A percentile compares a stretch with the other conserved stretches of the same genome.
These are phyloP conservation scores for Ascoidea rubescens DNA, from an alignment of 805 yeast genomes.

Conservation along the genomic window DNA sequence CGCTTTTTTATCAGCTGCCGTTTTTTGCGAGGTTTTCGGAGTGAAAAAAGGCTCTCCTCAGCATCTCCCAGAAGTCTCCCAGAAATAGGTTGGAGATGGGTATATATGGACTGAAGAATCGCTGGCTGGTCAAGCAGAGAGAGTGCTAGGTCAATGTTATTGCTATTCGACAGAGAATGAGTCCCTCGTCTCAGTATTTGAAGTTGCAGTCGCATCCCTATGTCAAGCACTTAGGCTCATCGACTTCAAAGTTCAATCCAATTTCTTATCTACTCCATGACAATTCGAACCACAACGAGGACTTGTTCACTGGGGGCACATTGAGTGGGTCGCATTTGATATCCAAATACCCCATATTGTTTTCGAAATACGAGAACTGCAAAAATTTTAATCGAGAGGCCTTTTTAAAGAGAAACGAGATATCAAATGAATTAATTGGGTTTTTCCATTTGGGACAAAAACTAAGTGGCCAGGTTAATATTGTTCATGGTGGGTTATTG, in stretches of 20 bases:
- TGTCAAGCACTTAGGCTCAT: too few species aligned
- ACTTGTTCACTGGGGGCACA: constrained; percentile 3
- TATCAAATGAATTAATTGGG: constrained; percentile 35
- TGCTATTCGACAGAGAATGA: too few species aligned
- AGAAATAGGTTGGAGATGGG: too few species aligned
- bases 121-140: too few species aligned
- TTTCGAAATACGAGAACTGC: not conserved
- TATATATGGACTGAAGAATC: too few species aligned
- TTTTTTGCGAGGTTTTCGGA: too few species aligned
- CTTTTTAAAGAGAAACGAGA: not conserved
- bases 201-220: too few species aligned
- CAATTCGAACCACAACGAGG: not conserved
- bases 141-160: too few species aligned
- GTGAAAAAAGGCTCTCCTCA: too few species aligned
- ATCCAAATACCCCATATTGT: constrained; percentile 1
- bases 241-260: not conserved
- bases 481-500: constrained; percentile 69
- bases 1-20: too few species aligned
- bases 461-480: constrained; percentile 54
- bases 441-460: constrained; percentile 60
- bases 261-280: constrained; percentile 2
- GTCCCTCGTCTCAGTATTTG: too few species aligned
- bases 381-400: not conserved
- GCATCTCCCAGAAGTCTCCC: too few species aligned
- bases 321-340: not conserved